Evolutionary conservation across 768 basidiomycete species (phyloP).

Genomic region (Hypholoma sublateritium): DNA sequence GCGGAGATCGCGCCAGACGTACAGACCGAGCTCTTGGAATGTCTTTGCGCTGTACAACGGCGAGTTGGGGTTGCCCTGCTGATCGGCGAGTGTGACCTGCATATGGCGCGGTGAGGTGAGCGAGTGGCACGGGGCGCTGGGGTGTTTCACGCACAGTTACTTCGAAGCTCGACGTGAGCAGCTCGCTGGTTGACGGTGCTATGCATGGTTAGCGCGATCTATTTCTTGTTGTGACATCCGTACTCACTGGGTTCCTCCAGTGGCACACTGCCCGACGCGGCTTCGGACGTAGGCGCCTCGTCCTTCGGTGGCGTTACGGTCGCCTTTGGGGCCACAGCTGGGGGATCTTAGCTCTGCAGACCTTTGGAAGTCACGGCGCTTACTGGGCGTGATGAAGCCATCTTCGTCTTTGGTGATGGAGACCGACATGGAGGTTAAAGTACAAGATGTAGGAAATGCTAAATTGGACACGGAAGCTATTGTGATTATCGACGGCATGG

Average conservation of each 20-base stretch:
- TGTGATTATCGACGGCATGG: slow-evolving; percentile 20
- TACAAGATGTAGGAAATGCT: neutral
- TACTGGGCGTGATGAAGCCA: slow-evolving; percentile 74
- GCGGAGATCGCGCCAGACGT: slow-evolving; percentile 28
- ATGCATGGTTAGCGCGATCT: neutral
- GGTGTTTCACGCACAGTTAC: slow-evolving; percentile 72
- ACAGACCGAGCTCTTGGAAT: slow-evolving; percentile 96
- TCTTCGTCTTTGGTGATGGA: slow-evolving; percentile 63
- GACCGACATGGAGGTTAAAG: slow-evolving; percentile 22
- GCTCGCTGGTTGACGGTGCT: slow-evolving; percentile 46
- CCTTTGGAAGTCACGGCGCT: slow-evolving; percentile 5
- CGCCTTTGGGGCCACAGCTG: slow-evolving; percentile 26
- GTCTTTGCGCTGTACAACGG: slow-evolving; percentile 91
- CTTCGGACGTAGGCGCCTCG: slow-evolving; percentile 20
- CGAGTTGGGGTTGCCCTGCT: slow-evolving; percentile 95
- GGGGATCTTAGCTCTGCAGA: slow-evolving; percentile 5
- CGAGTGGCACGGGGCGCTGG: neutral
- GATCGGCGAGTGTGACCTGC: slow-evolving; percentile 94
- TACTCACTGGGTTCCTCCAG: slow-evolving; percentile 21
- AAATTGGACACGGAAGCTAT: slow-evolving; percentile 11
- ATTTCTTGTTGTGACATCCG: neutral
- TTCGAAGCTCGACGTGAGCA: slow-evolving; percentile 81
- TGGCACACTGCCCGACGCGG: slow-evolving; percentile 9
- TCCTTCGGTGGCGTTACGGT: slow-evolving; percentile 13
- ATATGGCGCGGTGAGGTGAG: slow-evolving; percentile 13